A percentile compares a stretch with the other conserved stretches of the same genome.
Conservation (phyloP, 495 filamentous ascomycete species). For the Podospora sp. region DNA sequence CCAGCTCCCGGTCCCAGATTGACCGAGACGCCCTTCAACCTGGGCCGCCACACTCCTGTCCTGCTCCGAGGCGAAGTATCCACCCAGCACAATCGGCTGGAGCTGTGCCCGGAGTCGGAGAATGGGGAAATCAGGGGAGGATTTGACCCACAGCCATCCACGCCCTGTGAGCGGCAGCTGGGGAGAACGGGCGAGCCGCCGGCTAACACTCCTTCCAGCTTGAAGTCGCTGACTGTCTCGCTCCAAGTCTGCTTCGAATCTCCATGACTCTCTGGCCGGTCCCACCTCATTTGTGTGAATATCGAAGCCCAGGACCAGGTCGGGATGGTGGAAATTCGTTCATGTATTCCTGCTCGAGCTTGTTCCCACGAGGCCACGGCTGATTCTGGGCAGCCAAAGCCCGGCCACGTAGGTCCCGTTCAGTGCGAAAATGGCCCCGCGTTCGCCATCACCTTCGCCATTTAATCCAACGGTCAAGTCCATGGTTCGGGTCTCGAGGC, state of each 20-base stretch:
- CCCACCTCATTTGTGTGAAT: conserved; percentile 12
- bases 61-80: conserved; percentile 5
- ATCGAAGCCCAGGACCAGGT: conserved; percentile 25
- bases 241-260: not conserved
- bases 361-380: conserved; percentile 17
- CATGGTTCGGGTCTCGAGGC: not conserved
- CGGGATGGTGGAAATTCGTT: conserved; percentile 15
- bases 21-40: not conserved
- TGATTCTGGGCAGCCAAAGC: conserved; percentile 8
- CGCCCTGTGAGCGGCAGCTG: not conserved
- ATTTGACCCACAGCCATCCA: not conserved
- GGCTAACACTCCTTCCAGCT: conserved; percentile 1
- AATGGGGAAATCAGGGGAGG: conserved; percentile 15
- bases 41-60: conserved; percentile 4
- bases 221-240: not conserved
- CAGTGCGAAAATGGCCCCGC: too few species aligned
- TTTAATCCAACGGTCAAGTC: not conserved
- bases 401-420: conserved; percentile 10
- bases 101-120: conserved; percentile 19
- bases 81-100: conserved; percentile 20
- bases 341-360: not conserved
- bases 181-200: too few species aligned
- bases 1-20: not conserved
- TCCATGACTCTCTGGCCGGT: not conserved
- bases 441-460: not conserved